These are phyloP conservation scores for Kalaharituber pfeilii DNA, from an alignment of 2,329 filamentous ascomycete species.

Conservation along the genomic window DNA sequence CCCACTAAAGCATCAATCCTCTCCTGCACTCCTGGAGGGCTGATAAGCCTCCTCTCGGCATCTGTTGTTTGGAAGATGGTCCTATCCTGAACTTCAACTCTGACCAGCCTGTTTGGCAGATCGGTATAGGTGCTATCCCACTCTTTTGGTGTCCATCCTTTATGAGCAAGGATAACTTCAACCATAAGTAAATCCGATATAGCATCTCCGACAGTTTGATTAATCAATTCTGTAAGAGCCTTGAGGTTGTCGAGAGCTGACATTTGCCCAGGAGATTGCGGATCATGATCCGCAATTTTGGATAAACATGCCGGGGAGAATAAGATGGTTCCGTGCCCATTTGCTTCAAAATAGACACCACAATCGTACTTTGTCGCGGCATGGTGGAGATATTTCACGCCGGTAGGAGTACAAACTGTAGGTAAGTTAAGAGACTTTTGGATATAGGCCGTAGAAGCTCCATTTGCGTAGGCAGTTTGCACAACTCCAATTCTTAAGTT, in stretches of 20 bases:
- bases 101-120: conserved; percentile 84
- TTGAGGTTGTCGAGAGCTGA: conserved; percentile 70
- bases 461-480: conserved; percentile 96
- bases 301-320: conserved; percentile 75
- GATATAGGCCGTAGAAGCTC: conserved; percentile 82
- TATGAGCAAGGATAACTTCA: conserved; percentile 90
- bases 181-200: conserved; percentile 91
- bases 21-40: conserved; percentile 60
- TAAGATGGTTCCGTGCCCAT: conserved; percentile 89
- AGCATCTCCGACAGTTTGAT: conserved; percentile 93
- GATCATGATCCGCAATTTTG: conserved; percentile 53
- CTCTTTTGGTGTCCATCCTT: conserved; percentile 73
- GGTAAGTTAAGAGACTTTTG: conserved; percentile 73
- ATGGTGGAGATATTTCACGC: conserved; percentile 94
- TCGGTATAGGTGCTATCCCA: conserved; percentile 90
- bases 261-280: conserved; percentile 80
- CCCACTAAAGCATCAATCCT: conserved; percentile 75
- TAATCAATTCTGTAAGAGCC: conserved; percentile 79
- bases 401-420: conserved; percentile 82
- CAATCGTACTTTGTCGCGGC: conserved; percentile 90
- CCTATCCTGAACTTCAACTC: conserved; percentile 76
- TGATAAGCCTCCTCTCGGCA: conserved; percentile 72
- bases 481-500: conserved; percentile 84
- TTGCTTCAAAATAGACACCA: conserved; percentile 96
- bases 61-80: conserved; percentile 82